phyloP scores from a whole-genome alignment of 768 basidiomycete species.

The Pleurotus tuoliensis region DNA sequence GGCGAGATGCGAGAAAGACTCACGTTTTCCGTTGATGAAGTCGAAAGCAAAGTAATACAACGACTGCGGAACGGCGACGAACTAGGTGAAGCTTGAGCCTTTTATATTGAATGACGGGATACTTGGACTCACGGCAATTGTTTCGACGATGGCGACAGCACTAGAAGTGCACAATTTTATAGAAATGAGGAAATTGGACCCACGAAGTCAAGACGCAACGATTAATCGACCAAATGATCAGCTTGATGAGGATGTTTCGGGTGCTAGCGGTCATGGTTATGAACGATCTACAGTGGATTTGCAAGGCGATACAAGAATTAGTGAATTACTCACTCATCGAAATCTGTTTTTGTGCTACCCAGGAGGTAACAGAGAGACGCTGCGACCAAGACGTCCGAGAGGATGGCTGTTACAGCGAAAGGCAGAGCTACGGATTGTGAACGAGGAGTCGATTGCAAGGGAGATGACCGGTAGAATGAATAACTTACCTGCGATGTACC shows the following conservation, averaged over 20 bases:
- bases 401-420: constrained; percentile 39
- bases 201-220: constrained; percentile 51
- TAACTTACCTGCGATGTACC: not conserved
- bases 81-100: constrained; percentile 20
- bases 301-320: not conserved
- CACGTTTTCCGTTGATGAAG: constrained; percentile 49
- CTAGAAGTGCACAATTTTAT: constrained; percentile 16
- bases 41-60: constrained; percentile 47
- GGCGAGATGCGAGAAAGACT: constrained; percentile 10
- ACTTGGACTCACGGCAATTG: constrained; percentile 25
- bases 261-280: constrained; percentile 16
- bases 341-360: constrained; percentile 34
- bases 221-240: constrained; percentile 47
- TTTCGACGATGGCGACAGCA: constrained; percentile 33
- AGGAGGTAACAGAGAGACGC: constrained; percentile 38
- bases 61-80: constrained; percentile 35
- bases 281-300: not conserved
- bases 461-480: not conserved
- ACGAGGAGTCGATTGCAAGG: not conserved
- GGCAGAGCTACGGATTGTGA: constrained; percentile 26
- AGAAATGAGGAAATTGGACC: constrained; percentile 10
- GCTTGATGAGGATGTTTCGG: constrained; percentile 38
- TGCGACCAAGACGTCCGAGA: constrained; percentile 46
- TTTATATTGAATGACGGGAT: not conserved
- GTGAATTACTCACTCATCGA: constrained; percentile 22